These are phyloP conservation scores for Ophidiomyces ophidiicola DNA, from an alignment of 2,329 filamentous ascomycete genomes.

Conservation along the genomic window DNA sequence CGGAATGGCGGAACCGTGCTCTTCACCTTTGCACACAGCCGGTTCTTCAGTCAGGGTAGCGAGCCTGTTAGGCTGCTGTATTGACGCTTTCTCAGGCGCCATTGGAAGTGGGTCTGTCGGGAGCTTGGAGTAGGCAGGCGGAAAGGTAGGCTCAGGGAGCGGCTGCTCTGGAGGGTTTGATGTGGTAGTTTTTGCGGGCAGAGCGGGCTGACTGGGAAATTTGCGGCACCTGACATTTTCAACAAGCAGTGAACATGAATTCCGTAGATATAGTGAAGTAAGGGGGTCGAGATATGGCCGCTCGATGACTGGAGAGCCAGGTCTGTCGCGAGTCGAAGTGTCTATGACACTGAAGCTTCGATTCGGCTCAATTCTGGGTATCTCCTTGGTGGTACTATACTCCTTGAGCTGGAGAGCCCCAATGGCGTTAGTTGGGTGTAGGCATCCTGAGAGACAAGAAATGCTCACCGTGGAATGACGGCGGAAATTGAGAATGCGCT, in stretches of 20 bases:
- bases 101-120: not conserved
- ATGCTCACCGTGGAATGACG: conserved; percentile 5
- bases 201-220: not conserved
- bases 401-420: not conserved
- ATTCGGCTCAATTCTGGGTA: not conserved
- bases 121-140: not conserved
- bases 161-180: not conserved
- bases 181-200: not conserved
- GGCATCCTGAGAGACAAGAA: not conserved
- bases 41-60: conserved; percentile 1
- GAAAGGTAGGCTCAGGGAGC: not conserved
- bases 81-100: not conserved
- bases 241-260: conserved; percentile 10
- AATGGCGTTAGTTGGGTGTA: not conserved
- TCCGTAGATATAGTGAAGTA: conserved; percentile 10
- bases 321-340: not conserved
- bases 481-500: conserved; percentile 1
- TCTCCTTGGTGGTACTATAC: not conserved
- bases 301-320: conserved; percentile 4
- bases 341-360: conserved; percentile 7
- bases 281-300: conserved; percentile 11
- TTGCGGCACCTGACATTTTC: conserved; percentile 5
- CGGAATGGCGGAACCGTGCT: conserved; percentile 1
- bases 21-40: not conserved
- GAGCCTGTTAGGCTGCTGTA: conserved; percentile 1